These are phyloP conservation scores for Arthrinium phaeospermum DNA, from an alignment of 2,329 filamentous ascomycete species.

Conservation along the genomic window DNA sequence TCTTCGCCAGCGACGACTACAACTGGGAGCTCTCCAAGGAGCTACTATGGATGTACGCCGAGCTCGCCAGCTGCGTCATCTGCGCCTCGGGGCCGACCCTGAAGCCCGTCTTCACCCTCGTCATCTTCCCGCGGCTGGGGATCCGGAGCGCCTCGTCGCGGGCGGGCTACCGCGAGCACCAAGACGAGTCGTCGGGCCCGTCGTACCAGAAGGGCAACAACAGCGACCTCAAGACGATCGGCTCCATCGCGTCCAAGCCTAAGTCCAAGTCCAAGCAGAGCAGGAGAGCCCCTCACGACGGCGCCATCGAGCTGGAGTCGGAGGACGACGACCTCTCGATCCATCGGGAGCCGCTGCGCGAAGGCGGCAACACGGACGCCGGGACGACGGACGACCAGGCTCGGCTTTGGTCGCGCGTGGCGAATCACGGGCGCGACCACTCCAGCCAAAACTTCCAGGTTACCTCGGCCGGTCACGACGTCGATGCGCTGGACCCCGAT, in stretches of 20 bases:
- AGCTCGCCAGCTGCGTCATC: conserved; percentile 16
- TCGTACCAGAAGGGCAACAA: neutral
- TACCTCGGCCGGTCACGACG: conserved; percentile 26
- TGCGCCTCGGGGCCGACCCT: conserved; percentile 19
- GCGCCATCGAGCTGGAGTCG: conserved; percentile 21
- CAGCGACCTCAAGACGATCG: neutral
- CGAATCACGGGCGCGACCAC: conserved; percentile 61
- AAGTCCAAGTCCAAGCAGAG: neutral
- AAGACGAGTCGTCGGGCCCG: neutral
- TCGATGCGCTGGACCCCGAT: conserved; percentile 3
- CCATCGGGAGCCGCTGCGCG: conserved; percentile 26
- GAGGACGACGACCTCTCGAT: neutral
- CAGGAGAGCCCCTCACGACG: neutral
- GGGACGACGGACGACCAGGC: conserved; percentile 49
- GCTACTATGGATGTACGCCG: conserved; percentile 17
- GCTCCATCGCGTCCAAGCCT: neutral
- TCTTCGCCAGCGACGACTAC: conserved; percentile 20
- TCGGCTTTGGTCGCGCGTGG: conserved; percentile 43
- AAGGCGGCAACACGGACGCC: conserved; percentile 52
- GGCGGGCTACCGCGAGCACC: neutral
- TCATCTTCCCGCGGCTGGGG: conserved; percentile 8
- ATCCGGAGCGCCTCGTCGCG: neutral
- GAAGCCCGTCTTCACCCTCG: conserved; percentile 19
- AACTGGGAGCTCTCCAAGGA: conserved; percentile 17
- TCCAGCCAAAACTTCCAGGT: conserved; percentile 52